phyloP scores from a whole-genome alignment of 2,329 filamentous ascomycete species.

The Pyrenochaeta sp. region DNA sequence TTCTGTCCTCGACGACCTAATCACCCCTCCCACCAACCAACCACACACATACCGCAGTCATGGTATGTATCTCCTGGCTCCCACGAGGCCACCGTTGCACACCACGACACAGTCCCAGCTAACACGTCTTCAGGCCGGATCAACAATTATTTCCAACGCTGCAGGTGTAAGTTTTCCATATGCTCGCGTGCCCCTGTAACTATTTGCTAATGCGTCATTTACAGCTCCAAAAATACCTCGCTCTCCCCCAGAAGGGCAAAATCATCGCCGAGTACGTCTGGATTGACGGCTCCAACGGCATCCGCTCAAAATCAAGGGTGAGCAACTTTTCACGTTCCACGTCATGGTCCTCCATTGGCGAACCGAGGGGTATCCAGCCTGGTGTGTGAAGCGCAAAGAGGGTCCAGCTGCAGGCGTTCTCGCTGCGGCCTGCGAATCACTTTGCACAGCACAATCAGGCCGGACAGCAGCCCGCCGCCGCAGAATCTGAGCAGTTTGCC shows the following conservation, averaged over 20 bases:
- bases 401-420: too few species aligned
- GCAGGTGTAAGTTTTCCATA: constrained; percentile 52
- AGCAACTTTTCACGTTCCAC: constrained; percentile 53
- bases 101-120: constrained; percentile 2
- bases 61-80: constrained; percentile 32
- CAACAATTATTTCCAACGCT: constrained; percentile 56
- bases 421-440: constrained; percentile 2
- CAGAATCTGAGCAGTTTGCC: constrained; percentile 14
- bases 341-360: too few species aligned
- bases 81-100: constrained; percentile 9
- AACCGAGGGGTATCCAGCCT: constrained; percentile 7
- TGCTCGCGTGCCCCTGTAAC: constrained; percentile 21
- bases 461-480: constrained; percentile 10
- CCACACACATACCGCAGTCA: constrained; percentile 38
- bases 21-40: constrained; percentile 11
- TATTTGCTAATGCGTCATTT: constrained; percentile 28
- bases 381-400: too few species aligned
- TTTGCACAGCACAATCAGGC: constrained; percentile 13
- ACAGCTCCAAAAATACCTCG: constrained; percentile 91
- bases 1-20: too few species aligned
- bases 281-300: constrained; percentile 83
- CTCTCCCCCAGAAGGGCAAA: constrained; percentile 85
- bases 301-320: constrained; percentile 96
- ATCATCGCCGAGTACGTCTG: constrained; percentile 97
- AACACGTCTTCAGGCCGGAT: constrained; percentile 41